Conservation (phyloP, 2,329 filamentous ascomycete genomes). For the Penicillium sumatraense region DNA sequence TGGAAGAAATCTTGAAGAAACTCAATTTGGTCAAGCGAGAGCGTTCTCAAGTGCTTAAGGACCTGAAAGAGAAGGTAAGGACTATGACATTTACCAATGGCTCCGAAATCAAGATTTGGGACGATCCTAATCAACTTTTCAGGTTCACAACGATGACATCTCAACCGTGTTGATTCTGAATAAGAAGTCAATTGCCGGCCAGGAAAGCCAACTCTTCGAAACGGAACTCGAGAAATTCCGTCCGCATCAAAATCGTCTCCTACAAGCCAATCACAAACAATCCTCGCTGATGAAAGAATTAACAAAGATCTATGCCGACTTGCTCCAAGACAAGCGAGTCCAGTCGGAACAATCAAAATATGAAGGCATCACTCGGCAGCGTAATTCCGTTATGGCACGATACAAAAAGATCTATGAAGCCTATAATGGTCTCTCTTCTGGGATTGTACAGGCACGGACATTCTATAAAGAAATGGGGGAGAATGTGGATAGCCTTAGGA, state of each 20-base stretch:
- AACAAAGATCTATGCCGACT: slow-evolving; percentile 80
- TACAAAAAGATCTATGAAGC: slow-evolving; percentile 93
- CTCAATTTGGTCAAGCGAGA: slow-evolving; percentile 91
- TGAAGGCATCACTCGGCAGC: slow-evolving; percentile 81
- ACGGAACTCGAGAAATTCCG: slow-evolving; percentile 97
- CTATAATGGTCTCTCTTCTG: slow-evolving; percentile 86
- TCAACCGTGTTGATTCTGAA: slow-evolving; percentile 96
- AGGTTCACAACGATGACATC: slow-evolving; percentile 97
- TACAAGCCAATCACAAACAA: slow-evolving; percentile 96
- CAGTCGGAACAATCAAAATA: slow-evolving; percentile 94
- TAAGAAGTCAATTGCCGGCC: slow-evolving; percentile 93
- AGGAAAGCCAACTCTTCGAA: slow-evolving; percentile 90
- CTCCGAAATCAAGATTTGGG: no score
- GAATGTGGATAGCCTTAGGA: slow-evolving; percentile 85
- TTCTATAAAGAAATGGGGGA: slow-evolving; percentile 98
- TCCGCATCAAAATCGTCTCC: slow-evolving; percentile 84
- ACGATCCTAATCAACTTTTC: slow-evolving; percentile 4
- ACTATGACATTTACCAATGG: background rate
- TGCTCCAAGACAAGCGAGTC: slow-evolving; percentile 93
- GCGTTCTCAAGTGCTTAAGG: slow-evolving; percentile 87
- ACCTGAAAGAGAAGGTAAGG: slow-evolving; percentile 92
- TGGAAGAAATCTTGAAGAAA: slow-evolving; percentile 90
- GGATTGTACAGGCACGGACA: slow-evolving; percentile 81
- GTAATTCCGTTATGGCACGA: slow-evolving; percentile 77
- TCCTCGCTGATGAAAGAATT: slow-evolving; percentile 92